Conservation (phyloP, 371 early-diverging fungal genomes). For the Neoconidiobolus thromboides region DNA sequence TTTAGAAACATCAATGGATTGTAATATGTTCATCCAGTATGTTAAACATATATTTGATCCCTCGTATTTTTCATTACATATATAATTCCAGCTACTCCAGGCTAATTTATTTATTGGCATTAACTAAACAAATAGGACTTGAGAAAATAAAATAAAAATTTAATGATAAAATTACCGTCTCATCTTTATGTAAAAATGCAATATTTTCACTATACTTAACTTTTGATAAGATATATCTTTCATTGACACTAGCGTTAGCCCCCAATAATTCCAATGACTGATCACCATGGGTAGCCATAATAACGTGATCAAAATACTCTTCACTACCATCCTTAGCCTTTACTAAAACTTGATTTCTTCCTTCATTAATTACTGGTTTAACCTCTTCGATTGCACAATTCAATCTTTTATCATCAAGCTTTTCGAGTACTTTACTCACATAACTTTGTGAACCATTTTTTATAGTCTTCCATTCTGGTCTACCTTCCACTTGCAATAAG, state of each 20-base stretch:
- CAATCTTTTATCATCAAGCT: constrained; percentile 12
- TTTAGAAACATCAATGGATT: constrained; percentile 17
- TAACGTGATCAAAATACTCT: constrained; percentile 28
- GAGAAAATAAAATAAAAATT: background rate
- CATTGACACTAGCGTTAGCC: constrained; percentile 21
- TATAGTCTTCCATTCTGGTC: constrained; percentile 35
- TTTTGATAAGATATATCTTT: constrained; percentile 18
- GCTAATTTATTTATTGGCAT: constrained; percentile 27
- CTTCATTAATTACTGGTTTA: background rate
- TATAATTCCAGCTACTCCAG: constrained; percentile 38
- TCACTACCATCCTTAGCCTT: constrained; percentile 13
- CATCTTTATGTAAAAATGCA: constrained; percentile 23
- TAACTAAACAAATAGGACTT: constrained; percentile 16
- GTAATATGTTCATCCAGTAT: constrained; percentile 42
- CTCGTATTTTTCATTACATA: constrained; percentile 5
- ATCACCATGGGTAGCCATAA: constrained; percentile 36
- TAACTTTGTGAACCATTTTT: constrained; percentile 20
- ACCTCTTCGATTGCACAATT: background rate
- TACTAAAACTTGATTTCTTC: constrained; percentile 6
- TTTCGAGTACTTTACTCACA: constrained; percentile 14
- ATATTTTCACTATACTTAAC: constrained; percentile 24
- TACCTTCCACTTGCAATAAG: constrained; percentile 22
- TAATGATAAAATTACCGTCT: constrained; percentile 4
- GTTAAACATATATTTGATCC: constrained; percentile 18
- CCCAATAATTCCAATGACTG: constrained; percentile 26